phyloP scores from a whole-genome alignment of 1,284 basidiomycete genomes.

The Apiotrichum siamense region DNA sequence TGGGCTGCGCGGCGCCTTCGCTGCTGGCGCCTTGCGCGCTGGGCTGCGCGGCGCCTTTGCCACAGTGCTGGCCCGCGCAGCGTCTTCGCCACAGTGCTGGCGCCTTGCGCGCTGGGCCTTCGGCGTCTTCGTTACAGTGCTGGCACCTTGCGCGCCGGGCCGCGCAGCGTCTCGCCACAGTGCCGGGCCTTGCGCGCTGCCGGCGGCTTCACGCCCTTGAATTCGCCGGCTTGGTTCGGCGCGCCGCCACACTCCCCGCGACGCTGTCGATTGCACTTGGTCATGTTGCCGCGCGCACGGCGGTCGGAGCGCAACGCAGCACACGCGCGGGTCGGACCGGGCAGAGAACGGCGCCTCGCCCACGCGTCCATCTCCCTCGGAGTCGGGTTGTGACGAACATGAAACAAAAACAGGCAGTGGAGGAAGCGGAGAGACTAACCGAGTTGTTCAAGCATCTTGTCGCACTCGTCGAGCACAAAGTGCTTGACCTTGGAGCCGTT shows the following conservation, averaged over 20 bases:
- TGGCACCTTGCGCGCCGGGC: no score
- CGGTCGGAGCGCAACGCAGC: background rate
- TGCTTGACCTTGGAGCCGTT: constrained; percentile 94
- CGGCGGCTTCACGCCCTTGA: no score
- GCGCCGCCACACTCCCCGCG: background rate
- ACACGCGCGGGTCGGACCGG: background rate
- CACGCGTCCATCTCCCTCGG: constrained; percentile 2
- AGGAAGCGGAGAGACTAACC: constrained; percentile 64
- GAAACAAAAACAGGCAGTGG: constrained; percentile 7
- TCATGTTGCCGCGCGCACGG: background rate
- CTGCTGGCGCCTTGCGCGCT: background rate
- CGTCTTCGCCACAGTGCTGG: no score
- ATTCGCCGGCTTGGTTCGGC: no score
- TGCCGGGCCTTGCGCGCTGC: no score
- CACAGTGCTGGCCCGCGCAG: no score
- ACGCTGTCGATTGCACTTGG: background rate
- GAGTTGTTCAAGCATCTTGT: constrained; percentile 99
- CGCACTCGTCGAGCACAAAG: constrained; percentile 99
- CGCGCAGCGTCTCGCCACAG: no score
- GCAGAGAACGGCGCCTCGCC: background rate
- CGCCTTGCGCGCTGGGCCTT: no score
- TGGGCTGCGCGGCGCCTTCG: no score
- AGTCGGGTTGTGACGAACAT: background rate
- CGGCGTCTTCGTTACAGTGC: no score
- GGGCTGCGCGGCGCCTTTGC: no score